Percentiles rank a stretch among this genome's conserved stretches.
Evolutionary conservation across 305 asterid species (phyloP).

Genomic region (Ruellia speciosa): DNA sequence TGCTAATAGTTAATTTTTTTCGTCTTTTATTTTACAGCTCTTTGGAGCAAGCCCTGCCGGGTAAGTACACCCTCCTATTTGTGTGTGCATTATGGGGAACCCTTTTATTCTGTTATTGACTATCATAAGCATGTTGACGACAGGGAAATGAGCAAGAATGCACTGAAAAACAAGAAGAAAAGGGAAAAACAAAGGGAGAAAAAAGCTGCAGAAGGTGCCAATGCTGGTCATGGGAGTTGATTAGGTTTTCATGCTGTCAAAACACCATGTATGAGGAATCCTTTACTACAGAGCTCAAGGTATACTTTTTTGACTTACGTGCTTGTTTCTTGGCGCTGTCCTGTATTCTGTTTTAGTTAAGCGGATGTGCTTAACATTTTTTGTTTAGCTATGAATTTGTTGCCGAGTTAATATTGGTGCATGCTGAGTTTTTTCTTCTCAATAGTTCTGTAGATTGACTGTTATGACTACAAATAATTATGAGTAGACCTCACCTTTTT

Average conservation of each 20-base stretch:
- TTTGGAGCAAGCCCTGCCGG: conserved; percentile 65
- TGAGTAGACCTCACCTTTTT: too few relatives aligned
- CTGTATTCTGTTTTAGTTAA: too few relatives aligned
- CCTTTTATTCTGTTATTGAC: conserved; percentile 15
- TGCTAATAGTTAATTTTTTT: conserved; percentile 21
- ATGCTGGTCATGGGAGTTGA: conserved; percentile 26
- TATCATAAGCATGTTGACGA: conserved; percentile 12
- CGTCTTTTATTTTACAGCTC: conserved; percentile 42
- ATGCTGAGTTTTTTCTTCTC: too few relatives aligned
- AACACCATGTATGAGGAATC: not conserved
- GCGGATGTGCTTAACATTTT: too few relatives aligned
- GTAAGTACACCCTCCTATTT: conserved; percentile 34
- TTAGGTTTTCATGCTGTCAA: not conserved
- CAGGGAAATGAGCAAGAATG: conserved; percentile 85
- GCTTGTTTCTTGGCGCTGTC: too few relatives aligned
- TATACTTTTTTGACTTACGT: too few relatives aligned
- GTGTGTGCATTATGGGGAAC: not conserved
- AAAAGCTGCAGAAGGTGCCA: conserved; percentile 58
- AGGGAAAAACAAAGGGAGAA: conserved; percentile 83
- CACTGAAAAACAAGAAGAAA: conserved; percentile 76
- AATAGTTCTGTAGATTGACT: too few relatives aligned
- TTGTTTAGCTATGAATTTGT: too few relatives aligned
- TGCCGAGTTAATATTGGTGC: too few relatives aligned
- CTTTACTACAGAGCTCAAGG: too few relatives aligned
- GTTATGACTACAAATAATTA: too few relatives aligned